Evolutionary conservation across 1,284 basidiomycete genomes (phyloP), one percentile per base, ranked within the genome.

Genomic region (Afroboletus lepidellus): DNA sequence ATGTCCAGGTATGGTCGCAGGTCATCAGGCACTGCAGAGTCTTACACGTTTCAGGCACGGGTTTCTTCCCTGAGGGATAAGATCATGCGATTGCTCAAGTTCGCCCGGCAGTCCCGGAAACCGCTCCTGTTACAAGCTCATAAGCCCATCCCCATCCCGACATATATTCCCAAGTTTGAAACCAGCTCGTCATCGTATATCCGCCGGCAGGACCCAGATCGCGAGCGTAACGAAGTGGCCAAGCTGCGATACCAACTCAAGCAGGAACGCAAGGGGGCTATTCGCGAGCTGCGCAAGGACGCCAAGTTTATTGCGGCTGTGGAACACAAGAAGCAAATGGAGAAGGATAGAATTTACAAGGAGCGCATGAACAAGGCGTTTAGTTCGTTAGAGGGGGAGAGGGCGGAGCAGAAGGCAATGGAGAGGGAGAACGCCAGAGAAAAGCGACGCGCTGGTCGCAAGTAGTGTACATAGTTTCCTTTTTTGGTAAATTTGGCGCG

Each of bases 231-330:
- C 60, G 91, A 92, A 59, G 82, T 84, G 1, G 74, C 86, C 56
- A 99, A 99, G 72, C 74, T 99, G 62, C 88, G 90, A 46, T 82
- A 85, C 33, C 84, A 96, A 69, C 88, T 94, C 77, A 97, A 97
- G 75, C 90, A 98, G 74, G 97, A 99, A 75, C 80, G 83, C 68
- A 99, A 98, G 77, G 95, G 97, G 30, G 97, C 97, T 2, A 94
- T 99, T 56, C 81, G 96, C 50, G 97, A 99, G 68, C 77, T 99
- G 53, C 85, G 97, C 57, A 97, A 97, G 76, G 97, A 99, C 70
- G 88, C 92, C 56, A 81, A 84, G 57, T 99, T 98, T 82, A 77
- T 99, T 70, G 94, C 97, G 11, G 79, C 80, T 44, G 92, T 94
- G 64, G 84, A 92, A 64, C 87, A 92, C 62, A 83, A 86, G 72